Percentiles rank a stretch among this genome's conserved stretches.
phyloP scores from a whole-genome alignment of 192 early-diverging fungal species.

The Coemansia sp. region DNA sequence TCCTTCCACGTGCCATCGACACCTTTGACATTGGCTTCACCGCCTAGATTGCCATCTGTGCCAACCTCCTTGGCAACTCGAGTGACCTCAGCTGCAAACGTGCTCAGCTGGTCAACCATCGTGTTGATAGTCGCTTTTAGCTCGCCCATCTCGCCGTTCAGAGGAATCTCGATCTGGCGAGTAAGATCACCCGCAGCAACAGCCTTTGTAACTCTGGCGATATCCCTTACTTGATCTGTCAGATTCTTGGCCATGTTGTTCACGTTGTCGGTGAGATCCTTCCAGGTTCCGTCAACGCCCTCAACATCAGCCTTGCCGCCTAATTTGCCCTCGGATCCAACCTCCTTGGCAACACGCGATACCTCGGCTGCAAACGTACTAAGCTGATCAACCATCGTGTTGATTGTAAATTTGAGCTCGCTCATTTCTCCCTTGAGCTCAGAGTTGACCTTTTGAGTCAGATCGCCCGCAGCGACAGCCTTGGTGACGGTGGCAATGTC shows the following conservation, averaged over 20 bases:
- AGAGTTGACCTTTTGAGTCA: constrained; percentile 15
- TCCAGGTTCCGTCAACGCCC: constrained; percentile 58
- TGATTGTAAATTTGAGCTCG: constrained; percentile 62
- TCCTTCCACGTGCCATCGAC: constrained; percentile 19
- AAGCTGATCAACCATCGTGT: constrained; percentile 68
- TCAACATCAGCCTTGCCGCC: constrained; percentile 59
- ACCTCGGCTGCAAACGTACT: constrained; percentile 64
- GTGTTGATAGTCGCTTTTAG: constrained; percentile 30
- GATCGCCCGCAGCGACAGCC: constrained; percentile 20
- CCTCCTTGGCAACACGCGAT: constrained; percentile 66
- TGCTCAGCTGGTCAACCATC: constrained; percentile 37
- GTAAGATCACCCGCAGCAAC: constrained; percentile 64
- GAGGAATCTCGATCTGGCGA: constrained; percentile 58
- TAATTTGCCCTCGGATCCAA: constrained; percentile 68
- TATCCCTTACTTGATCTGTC: constrained; percentile 60
- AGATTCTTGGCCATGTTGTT: constrained; percentile 64
- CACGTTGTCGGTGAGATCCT: constrained; percentile 59
- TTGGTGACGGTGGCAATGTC: constrained; percentile 15
- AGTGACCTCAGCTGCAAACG: constrained; percentile 34
- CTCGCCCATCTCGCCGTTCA: constrained; percentile 52
- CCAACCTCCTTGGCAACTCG: constrained; percentile 70
- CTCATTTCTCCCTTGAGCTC: constrained; percentile 59
- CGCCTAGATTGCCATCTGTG: constrained; percentile 13
- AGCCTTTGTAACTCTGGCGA: constrained; percentile 60
- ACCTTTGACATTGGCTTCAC: constrained; percentile 19